Conservation (phyloP, 2,329 filamentous ascomycete genomes). For the Diaporthe ilicicola region DNA sequence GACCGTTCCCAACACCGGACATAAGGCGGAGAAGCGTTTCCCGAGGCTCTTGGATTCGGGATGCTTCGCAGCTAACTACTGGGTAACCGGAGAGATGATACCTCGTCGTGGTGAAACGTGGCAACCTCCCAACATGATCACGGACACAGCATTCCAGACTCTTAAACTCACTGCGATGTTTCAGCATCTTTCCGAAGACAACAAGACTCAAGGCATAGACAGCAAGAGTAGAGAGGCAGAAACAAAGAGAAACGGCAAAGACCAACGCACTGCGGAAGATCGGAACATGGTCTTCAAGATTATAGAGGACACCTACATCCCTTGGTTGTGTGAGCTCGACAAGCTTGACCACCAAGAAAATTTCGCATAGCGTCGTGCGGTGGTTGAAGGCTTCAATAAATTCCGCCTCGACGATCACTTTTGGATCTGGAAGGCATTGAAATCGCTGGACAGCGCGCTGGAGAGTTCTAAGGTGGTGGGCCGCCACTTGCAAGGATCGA, state of each 20-base stretch:
- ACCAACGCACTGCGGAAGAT: too few relatives aligned
- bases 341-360: background rate
- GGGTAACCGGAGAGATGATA: background rate
- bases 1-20: too few relatives aligned
- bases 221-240: too few relatives aligned
- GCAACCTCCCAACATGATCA: background rate
- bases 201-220: too few relatives aligned
- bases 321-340: constrained; percentile 3
- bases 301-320: background rate
- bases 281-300: too few relatives aligned
- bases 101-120: background rate
- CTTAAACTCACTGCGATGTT: constrained; percentile 12
- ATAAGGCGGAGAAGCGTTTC: background rate
- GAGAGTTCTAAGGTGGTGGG: too few relatives aligned
- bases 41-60: background rate
- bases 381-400: background rate
- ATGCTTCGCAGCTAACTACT: constrained; percentile 13
- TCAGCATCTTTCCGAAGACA: too few relatives aligned
- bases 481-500: too few relatives aligned
- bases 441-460: too few relatives aligned
- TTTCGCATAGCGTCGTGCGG: background rate
- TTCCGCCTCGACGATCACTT: constrained; percentile 10
- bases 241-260: too few relatives aligned
- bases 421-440: constrained; percentile 12
- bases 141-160: constrained; percentile 15